Evolutionary conservation across 441 rosid genomes (phyloP), one percentile per base, ranked within the genome.

Genomic region (Monsonia emarginata): DNA sequence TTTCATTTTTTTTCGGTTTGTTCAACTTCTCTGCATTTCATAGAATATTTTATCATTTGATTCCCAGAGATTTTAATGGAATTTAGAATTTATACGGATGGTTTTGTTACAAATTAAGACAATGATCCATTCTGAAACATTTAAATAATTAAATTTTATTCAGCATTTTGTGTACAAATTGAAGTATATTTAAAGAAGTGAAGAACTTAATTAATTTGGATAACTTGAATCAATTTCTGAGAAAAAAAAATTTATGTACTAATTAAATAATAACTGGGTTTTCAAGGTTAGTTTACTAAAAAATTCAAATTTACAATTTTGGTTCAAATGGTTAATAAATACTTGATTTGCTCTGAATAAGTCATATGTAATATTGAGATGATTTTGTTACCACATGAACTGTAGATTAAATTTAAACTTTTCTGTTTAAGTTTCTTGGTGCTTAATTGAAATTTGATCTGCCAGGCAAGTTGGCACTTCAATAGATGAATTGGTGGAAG

Each of bases 381-480:
- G 48, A 14, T 13, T 40, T 40, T 40, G 48, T 40, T 40, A 14
- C 44, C 44, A 38, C 32, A 30, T 30, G 32, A 30, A 30, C n/a
- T n/a, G 34, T 31, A 2, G 5, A 31, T 31, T 31, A 31, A 31
- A 31, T 31, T 31, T 3, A 3, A 31, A 3, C 5, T 31, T 31
- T 31, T 31, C 3, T 4, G 3, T 31, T 31, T 8, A 31, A 31
- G 7, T 31, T 7, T 7, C 1, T 38, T 7, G 9, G 44, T 38
- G 0, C 1, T 40, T 40, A 14, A 52, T 52, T 5, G 26, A 52
- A 21, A 9, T 21, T 8, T 52, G 19, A 52, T 21, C 27, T 19
- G 11, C 10, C 77, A 94, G 99, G 74, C 81, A 80, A 80, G 54
- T 86, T 62, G 82, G 69, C 28, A 65, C 76, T 38, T 69, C 83